These are phyloP conservation scores for Phytophthora syringae DNA, from an alignment of 352 stramenopile species.

Conservation along the genomic window DNA sequence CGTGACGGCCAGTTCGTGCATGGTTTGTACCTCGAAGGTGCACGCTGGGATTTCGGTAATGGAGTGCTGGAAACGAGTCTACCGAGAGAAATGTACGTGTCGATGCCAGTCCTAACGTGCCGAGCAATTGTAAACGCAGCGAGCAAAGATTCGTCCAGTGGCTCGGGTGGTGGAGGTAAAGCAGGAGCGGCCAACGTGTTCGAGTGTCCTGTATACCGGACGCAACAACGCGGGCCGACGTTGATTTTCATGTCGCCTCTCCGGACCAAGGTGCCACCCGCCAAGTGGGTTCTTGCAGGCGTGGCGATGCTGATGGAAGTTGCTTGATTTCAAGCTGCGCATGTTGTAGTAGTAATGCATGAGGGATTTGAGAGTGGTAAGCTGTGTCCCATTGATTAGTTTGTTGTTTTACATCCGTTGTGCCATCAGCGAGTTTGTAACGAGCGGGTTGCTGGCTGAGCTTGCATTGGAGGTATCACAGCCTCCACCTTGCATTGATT, in stretches of 20 bases:
- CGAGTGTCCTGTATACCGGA: constrained; percentile 92
- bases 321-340: constrained; percentile 40
- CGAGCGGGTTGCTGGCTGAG: constrained; percentile 60
- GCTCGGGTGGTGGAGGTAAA: constrained; percentile 20
- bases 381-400: too few species aligned
- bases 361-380: too few species aligned
- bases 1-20: constrained; percentile 92
- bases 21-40: constrained; percentile 91
- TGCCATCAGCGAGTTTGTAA: constrained; percentile 55
- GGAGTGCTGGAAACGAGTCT: constrained; percentile 81
- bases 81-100: constrained; percentile 92
- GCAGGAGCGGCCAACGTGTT: constrained; percentile 51
- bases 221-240: constrained; percentile 89
- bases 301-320: constrained; percentile 92
- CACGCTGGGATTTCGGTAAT: constrained; percentile 85
- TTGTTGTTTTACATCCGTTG: constrained; percentile 20
- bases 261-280: constrained; percentile 82
- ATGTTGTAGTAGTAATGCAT: constrained; percentile 2
- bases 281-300: constrained; percentile 92
- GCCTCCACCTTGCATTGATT: constrained; percentile 23
- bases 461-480: constrained; percentile 55
- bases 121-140: constrained; percentile 63
- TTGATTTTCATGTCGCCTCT: constrained; percentile 91
- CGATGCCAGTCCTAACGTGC: constrained; percentile 93
- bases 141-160: constrained; percentile 43